Percentiles rank a stretch among this genome's conserved stretches.
Conservation (phyloP, 2,329 filamentous ascomycete genomes). For the Aspergillus hiratsukae region DNA sequence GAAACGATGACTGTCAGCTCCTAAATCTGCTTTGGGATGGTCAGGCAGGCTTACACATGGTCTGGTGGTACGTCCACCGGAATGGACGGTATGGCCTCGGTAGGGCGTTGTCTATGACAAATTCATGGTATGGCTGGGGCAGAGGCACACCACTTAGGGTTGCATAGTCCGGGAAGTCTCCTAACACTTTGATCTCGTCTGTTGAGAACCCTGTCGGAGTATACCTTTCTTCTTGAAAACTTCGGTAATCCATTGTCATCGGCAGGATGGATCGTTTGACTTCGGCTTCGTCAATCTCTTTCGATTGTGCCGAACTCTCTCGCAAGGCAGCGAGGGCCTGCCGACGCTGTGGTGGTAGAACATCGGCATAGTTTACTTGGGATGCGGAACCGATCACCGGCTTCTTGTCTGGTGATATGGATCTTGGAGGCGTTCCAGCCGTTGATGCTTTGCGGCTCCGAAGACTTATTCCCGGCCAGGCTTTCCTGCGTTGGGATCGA, state of each 20-base stretch:
- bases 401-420: conserved; percentile 49
- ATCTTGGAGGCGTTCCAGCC: conserved; percentile 50
- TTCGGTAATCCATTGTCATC: conserved; percentile 39
- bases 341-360: conserved; percentile 52
- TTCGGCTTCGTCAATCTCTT: conserved; percentile 28
- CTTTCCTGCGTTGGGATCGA: conserved; percentile 31
- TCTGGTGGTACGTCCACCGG: conserved; percentile 81
- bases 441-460: conserved; percentile 43
- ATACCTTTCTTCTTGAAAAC: conserved; percentile 41
- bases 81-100: conserved; percentile 77
- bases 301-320: conserved; percentile 12
- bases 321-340: conserved; percentile 38
- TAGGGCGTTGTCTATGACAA: conserved; percentile 63
- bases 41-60: conserved; percentile 66
- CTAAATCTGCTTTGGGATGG: background rate
- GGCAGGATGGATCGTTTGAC: conserved; percentile 35
- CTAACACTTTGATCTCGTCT: conserved; percentile 64
- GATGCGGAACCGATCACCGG: conserved; percentile 24
- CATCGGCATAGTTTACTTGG: conserved; percentile 40
- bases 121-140: conserved; percentile 59
- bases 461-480: conserved; percentile 38
- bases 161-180: conserved; percentile 76
- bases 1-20: background rate
- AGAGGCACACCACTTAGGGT: conserved; percentile 68
- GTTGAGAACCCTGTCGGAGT: conserved; percentile 67